Percentiles rank a stretch among this genome's conserved stretches.
phyloP scores from a whole-genome alignment of 2,329 filamentous ascomycete species.

The Beauveria brongniartii region DNA sequence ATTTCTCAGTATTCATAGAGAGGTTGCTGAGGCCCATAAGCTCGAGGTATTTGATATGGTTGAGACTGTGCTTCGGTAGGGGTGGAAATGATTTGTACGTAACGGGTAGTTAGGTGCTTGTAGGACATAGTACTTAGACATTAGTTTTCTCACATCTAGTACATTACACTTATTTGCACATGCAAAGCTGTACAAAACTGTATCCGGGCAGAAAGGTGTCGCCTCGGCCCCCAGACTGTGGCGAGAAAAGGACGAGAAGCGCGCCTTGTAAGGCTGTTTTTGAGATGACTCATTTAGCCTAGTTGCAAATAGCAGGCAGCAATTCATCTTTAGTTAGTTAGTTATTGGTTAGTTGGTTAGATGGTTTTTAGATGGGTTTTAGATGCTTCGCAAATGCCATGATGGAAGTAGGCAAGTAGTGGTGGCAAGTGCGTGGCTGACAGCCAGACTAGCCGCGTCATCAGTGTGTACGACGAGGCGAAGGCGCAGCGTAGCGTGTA shows the following conservation, averaged over 20 bases:
- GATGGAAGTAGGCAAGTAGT: background rate
- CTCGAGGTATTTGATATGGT: background rate
- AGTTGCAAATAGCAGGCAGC: background rate
- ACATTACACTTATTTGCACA: too few relatives aligned
- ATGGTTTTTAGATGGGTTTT: background rate
- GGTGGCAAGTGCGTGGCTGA: background rate
- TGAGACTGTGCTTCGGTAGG: background rate
- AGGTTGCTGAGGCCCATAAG: background rate
- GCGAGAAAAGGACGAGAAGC: conserved; percentile 3
- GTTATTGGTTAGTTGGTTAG: background rate
- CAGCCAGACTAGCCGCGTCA: conserved; percentile 3
- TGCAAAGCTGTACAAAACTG: too few relatives aligned
- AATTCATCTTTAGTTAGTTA: background rate
- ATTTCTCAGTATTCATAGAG: conserved; percentile 27
- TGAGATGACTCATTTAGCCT: background rate
- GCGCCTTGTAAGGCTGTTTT: conserved; percentile 6
- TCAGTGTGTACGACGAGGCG: conserved; percentile 3
- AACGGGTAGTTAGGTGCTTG: background rate
- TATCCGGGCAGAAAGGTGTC: background rate
- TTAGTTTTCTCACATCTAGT: too few relatives aligned
- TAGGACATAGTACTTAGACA: background rate
- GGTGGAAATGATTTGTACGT: background rate
- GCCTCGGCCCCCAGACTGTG: background rate
- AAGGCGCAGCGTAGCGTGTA: background rate
- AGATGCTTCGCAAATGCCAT: background rate